Evolutionary conservation across 1,284 basidiomycete species (phyloP).

Genomic region (Trametes hirsuta): DNA sequence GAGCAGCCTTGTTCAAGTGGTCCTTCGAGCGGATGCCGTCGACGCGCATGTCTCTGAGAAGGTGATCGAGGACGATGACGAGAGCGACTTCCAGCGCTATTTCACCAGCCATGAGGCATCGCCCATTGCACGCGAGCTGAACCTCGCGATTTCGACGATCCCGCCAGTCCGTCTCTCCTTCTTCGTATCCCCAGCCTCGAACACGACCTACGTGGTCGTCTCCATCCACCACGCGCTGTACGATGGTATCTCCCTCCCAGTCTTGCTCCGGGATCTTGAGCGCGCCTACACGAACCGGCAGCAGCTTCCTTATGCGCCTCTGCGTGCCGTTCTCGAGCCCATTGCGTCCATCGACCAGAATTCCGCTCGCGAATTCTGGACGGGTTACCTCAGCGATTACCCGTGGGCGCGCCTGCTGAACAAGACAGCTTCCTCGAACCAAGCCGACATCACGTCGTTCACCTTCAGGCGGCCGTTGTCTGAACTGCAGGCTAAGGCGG

Average conservation of each 20-base stretch:
- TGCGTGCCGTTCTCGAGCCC: conserved; percentile 37
- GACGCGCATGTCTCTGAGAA: conserved; percentile 36
- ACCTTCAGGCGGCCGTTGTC: conserved; percentile 35
- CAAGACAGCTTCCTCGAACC: conserved; percentile 15
- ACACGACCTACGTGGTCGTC: conserved; percentile 35
- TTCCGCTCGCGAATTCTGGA: conserved; percentile 44
- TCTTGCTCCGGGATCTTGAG: conserved; percentile 44
- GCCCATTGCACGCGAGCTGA: conserved; percentile 40
- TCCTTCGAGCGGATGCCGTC: conserved; percentile 35
- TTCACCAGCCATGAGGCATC: conserved; percentile 39
- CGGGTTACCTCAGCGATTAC: conserved; percentile 38
- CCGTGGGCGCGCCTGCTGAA: conserved; percentile 36
- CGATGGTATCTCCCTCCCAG: conserved; percentile 49
- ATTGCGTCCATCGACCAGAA: conserved; percentile 36
- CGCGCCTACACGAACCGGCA: conserved; percentile 32
- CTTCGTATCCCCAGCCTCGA: conserved; percentile 27
- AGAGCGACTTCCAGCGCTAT: conserved; percentile 32
- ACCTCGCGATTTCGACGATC: conserved; percentile 35
- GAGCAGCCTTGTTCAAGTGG: conserved; percentile 44
- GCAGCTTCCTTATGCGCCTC: conserved; percentile 26
- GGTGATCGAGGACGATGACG: conserved; percentile 15
- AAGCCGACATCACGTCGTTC: conserved; percentile 25
- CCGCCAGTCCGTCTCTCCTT: conserved; percentile 42
- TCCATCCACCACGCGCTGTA: conserved; percentile 54
- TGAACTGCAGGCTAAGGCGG: conserved; percentile 37